phyloP scores from a whole-genome alignment of 345 rosid species.

The Eucalyptus cloeziana region DNA sequence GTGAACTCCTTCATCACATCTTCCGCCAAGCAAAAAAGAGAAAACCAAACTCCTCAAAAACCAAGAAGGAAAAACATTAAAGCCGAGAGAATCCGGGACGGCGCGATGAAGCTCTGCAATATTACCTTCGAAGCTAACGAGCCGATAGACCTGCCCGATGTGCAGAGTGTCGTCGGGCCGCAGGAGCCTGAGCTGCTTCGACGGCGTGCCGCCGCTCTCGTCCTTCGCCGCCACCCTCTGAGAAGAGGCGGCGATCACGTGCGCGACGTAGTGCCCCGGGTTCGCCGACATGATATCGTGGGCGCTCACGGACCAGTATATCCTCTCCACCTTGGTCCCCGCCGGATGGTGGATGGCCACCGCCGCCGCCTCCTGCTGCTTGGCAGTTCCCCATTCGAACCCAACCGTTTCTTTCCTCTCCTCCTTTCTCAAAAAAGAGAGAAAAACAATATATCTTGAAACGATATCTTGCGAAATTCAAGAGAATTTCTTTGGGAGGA shows the following conservation, averaged over 20 bases:
- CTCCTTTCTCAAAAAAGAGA: not conserved
- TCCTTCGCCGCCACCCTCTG: constrained; percentile 20
- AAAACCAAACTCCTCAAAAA: not conserved
- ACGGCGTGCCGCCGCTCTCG: constrained; percentile 27
- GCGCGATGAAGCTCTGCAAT: not conserved
- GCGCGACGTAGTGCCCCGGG: constrained; percentile 83
- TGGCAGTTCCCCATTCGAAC: constrained; percentile 81
- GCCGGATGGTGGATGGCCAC: constrained; percentile 75
- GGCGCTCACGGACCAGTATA: constrained; percentile 70
- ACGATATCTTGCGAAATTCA: not conserved
- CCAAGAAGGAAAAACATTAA: not conserved
- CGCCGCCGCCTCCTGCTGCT: constrained; percentile 80
- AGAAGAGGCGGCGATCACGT: constrained; percentile 42
- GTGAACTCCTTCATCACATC: constrained; percentile 74
- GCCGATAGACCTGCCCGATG: constrained; percentile 67
- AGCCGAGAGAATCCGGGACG: not conserved
- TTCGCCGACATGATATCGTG: constrained; percentile 58
- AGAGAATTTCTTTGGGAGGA: not conserved
- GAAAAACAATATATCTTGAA: not conserved
- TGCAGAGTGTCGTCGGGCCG: constrained; percentile 61
- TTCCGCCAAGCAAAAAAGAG: not conserved
- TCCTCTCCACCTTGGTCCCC: constrained; percentile 52
- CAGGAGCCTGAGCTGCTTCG: constrained; percentile 79
- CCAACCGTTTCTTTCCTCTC: not conserved
- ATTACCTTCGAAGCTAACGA: constrained; percentile 71